These are phyloP conservation scores for Mortierella sp. DNA, from an alignment of 371 early-diverging fungal species.

Conservation along the genomic window DNA sequence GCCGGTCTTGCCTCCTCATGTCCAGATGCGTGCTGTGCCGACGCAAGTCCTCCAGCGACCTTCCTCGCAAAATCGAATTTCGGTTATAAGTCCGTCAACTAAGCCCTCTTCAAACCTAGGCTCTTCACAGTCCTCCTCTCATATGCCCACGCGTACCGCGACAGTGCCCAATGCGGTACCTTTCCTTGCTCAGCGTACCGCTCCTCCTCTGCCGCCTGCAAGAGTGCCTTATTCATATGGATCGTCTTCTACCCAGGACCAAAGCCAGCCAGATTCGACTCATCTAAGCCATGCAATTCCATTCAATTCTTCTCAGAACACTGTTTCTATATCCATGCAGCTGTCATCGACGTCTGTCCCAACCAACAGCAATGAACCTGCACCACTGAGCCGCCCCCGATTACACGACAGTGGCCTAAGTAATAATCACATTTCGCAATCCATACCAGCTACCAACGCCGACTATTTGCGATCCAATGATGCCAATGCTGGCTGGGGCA, in stretches of 20 bases:
- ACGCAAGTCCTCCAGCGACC: constrained; percentile 54
- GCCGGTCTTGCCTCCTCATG: constrained; percentile 27
- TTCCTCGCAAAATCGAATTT: background rate
- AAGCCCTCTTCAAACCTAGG: background rate
- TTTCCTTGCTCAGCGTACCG: constrained; percentile 26
- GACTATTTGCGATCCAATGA: background rate
- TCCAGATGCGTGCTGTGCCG: constrained; percentile 41
- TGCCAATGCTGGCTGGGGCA: background rate
- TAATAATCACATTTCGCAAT: background rate
- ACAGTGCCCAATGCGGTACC: constrained; percentile 1
- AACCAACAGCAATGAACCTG: background rate
- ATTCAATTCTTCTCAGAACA: background rate
- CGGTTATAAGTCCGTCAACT: background rate
- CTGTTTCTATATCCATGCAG: background rate
- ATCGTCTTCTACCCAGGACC: constrained; percentile 21
- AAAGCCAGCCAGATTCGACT: background rate
- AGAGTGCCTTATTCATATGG: constrained; percentile 44
- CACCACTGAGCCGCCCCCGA: background rate
- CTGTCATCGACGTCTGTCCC: background rate
- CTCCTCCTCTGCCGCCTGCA: constrained; percentile 36
- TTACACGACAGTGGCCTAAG: background rate
- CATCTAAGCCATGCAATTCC: background rate
- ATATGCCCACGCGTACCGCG: background rate
- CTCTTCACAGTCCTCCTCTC: background rate
- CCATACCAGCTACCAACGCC: background rate